phyloP scores from a whole-genome alignment of 345 rosid genomes.

The Theobroma cacao region DNA sequence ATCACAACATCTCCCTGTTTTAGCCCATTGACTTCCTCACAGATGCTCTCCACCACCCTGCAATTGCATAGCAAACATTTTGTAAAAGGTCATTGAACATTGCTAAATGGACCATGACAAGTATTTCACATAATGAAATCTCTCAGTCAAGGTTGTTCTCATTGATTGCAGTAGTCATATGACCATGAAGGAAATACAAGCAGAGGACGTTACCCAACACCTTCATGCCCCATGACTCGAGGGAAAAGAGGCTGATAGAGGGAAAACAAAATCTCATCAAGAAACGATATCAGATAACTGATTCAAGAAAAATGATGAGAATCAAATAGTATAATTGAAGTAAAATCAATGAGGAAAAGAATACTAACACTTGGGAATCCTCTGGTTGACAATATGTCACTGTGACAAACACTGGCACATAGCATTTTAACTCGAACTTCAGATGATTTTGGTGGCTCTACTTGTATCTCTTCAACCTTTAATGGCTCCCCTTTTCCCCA shows the following conservation, averaged over 20 bases:
- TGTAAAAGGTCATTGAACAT: no score
- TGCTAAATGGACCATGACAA: no score
- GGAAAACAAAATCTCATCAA: neutral
- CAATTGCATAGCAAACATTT: neutral
- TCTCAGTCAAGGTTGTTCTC: neutral
- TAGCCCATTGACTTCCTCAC: constrained; percentile 49
- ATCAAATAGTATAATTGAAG: neutral
- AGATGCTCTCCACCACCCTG: constrained; percentile 61
- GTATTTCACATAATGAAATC: no score
- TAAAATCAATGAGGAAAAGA: neutral
- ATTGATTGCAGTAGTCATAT: no score
- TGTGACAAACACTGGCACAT: constrained; percentile 62
- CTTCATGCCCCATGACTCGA: constrained; percentile 75
- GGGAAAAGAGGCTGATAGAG: constrained; percentile 28
- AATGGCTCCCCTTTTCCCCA: constrained; percentile 49
- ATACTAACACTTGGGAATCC: constrained; percentile 24
- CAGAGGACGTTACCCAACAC: constrained; percentile 50
- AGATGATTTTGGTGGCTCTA: constrained; percentile 56
- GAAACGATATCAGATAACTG: neutral
- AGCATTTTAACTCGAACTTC: constrained; percentile 63
- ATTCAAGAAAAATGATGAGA: neutral
- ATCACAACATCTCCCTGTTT: constrained; percentile 62
- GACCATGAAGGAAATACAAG: neutral
- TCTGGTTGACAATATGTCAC: constrained; percentile 31
- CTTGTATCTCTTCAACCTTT: constrained; percentile 53